Base-by-base conservation (phyloP, 176 grass and related monocot species). In the Otatea glauca region DNA sequence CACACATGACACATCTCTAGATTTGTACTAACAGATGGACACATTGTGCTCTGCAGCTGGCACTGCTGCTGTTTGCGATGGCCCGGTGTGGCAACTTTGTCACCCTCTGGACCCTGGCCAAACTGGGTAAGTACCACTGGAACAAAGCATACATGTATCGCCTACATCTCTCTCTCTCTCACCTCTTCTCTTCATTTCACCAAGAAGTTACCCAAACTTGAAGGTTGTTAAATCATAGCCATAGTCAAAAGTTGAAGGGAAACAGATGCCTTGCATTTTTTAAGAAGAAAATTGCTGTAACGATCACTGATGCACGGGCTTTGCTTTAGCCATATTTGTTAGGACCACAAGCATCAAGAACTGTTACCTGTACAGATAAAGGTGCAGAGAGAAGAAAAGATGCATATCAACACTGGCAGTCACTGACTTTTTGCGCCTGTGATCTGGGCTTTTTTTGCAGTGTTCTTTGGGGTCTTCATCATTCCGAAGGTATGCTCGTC, bases 401-500 rank as follows among this genome's bases (percentile, higher is more conserved):
- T 10, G 8, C 4, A 23, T 73, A 73, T 45, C 70, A 51, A 51
- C 4, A 50, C 50, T 83, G 72, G 32, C 66, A 49, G 13, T 20
- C 75, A 84, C 75, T 86, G 35, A 86, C 79, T 75, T 80, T 86
- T 85, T 68, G 50, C 70, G 54, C 55, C 50, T 84, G 34, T 74
- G 48, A 32, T 75, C 80, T 79, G 68, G 49, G 17, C 35, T 37
- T 37, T 77, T 67, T 61, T 60, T 89, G 90, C 88, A 99, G 97
- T 81, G 47, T 99, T 99, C 75, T 99, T 96, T 89, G 93, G 97
- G 64, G 68, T 94, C 84, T 99, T 96, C 91, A 96, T 91, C 65
- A 77, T 96, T 63, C 97, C 97, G 13, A 99, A 94, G 88, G 87
- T 96, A 24, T 99, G 92, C 90, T 94, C 89, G 34, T 91, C 97